Evolutionary conservation across 2,329 filamentous ascomycete species (phyloP).

Genomic region (Botrytis pseudocinerea): DNA sequence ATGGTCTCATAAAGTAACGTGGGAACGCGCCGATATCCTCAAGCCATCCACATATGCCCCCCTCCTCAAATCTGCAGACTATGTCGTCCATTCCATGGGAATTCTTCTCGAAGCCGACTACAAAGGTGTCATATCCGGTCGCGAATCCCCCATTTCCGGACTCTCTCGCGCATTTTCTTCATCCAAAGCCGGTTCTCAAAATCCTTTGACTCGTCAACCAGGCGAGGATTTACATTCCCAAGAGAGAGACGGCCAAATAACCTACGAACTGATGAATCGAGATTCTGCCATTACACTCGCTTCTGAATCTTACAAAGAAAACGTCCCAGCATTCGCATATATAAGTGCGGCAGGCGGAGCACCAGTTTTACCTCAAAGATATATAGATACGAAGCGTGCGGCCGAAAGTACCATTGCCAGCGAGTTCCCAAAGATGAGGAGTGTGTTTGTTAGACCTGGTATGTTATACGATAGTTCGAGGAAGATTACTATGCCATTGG

Average conservation of each 20-base stretch:
- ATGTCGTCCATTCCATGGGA: conserved; percentile 92
- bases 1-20: conserved; percentile 82
- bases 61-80: conserved; percentile 75
- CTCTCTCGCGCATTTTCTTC: conserved; percentile 76
- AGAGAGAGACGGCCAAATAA: conserved; percentile 73
- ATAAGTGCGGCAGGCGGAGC: conserved; percentile 86
- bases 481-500: conserved; percentile 80
- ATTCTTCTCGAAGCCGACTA: conserved; percentile 97
- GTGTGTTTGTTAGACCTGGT: conserved; percentile 78
- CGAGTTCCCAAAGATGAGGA: conserved; percentile 73
- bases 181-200: conserved; percentile 62
- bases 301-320: conserved; percentile 66
- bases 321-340: conserved; percentile 74
- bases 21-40: conserved; percentile 77
- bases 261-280: conserved; percentile 97
- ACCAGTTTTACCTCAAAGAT: conserved; percentile 78
- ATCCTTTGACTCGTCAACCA: conserved; percentile 65
- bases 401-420: conserved; percentile 76
- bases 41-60: conserved; percentile 75
- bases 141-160: conserved; percentile 77
- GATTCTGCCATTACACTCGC: conserved; percentile 84
- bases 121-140: conserved; percentile 84
- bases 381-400: conserved; percentile 89
- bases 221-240: conserved; percentile 63
- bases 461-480: conserved; percentile 88